Evolutionary conservation across 805 yeast species (phyloP), one percentile per base, ranked within the genome.

Genomic region (Candida methanosorbosa): DNA sequence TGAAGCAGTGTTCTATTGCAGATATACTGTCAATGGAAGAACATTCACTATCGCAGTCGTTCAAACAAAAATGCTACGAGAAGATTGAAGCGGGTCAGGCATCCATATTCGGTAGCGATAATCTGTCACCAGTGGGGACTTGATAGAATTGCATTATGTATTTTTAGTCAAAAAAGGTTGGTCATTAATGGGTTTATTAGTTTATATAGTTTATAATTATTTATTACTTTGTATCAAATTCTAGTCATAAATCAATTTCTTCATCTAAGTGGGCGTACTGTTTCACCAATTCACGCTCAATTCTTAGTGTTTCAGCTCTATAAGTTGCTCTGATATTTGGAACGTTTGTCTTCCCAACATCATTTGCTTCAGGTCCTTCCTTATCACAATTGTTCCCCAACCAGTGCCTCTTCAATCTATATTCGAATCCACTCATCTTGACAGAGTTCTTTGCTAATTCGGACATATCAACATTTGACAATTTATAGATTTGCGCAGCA

Each of bases 391-490:
- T 56, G 38, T 75, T 69, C 26, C 97, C 97, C 32, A 87, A 64
- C 98, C 99, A 92, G 54, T 90, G 97, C 48, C 70, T 72, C 59
- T 92, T 92, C 49, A 92, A 70, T 33, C 68, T 69, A 41, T 78
- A 71, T 58, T 92, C 99, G 75, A 88, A 92, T 0, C 99, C 99
- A 51, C 94, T 80, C 67, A 90, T 97, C 39, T 70, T 57, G 3
- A 92, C 97, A 0, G 97, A 88, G 58, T 90, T 88, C 43, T 78
- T 71, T 0, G 99, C 98, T 47, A 92, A 66, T 56, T 92, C 99
- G 55, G 97, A 88, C 94, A 92, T 86, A 59, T 92, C 98, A 22
- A 90, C 97, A 41, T 86, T 78, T 0, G 95, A 85, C 28, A 92
- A 68, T 54, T 92, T 87, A 68, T 88, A 92, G 46, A 92, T 92